Base-by-base conservation (phyloP, 2,329 filamentous ascomycete genomes). In the Phaeoacremonium minimum region DNA sequence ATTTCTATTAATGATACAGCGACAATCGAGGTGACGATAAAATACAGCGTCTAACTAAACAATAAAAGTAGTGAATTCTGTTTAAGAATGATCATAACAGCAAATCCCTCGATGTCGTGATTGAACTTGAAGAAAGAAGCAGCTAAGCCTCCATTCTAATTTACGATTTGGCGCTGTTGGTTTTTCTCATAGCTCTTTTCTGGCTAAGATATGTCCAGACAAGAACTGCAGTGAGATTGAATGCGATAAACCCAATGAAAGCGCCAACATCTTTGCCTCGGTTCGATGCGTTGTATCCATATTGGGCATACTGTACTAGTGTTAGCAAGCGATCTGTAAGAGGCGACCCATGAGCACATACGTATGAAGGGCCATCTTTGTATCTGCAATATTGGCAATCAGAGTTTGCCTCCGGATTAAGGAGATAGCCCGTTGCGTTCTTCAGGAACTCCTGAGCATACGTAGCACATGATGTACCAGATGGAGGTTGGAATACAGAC, bases 351-450 rank as follows among this genome's bases (percentile, higher is more conserved):
- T 9, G 9, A 18, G 7, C 18, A 43, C 45, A 37, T 40, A 48
- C 46, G 32, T 46, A 48, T 43, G 38, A 38, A 19, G 46, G 35
- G 14, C 47, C 49, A 20, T 35, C 30, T 8, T 33, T 44, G 41
- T 75, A 82, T 41, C 80, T 75, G 45, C 83, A 87, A 51, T 75
- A 83, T 15, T 78, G 72, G 53, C 83, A 87, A 20, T 74, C 70
- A 52, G 80, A 83, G 14, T 74, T 50, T 0, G 74, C 80, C 35
- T 73, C 61, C 0, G 61, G 57, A 13, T 67, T 71, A 2, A 71
- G 69, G 1, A 87, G 72, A 41, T 84, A 84, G 0, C 83, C 81
- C 1, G 80, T 78, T 0, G 68, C 61, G 35, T 72, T 56, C 15
- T 58, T 37, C 2, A 75, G 71, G 49, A 73, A 85, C 0, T 61